Conservation (phyloP, 1,284 basidiomycete species). For the Earliella scabrosa region DNA sequence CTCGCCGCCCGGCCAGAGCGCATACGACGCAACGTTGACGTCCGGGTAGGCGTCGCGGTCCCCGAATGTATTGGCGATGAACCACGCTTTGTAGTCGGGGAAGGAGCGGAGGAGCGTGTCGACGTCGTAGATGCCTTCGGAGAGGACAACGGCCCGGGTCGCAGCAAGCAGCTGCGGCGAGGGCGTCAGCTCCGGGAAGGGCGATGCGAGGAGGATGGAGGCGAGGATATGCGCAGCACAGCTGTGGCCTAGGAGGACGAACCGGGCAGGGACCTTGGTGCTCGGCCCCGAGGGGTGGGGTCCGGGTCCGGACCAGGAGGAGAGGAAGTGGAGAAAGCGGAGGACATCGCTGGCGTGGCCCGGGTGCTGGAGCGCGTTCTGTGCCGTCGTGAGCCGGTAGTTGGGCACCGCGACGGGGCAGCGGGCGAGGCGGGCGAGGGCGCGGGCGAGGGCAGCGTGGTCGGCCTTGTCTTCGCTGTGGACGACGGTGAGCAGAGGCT, state of each 20-base stretch:
- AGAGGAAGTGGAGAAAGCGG: constrained; percentile 59
- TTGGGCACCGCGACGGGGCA: constrained; percentile 72
- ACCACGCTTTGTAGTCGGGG: constrained; percentile 67
- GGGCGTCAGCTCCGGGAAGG: constrained; percentile 45
- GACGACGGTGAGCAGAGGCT: constrained; percentile 1
- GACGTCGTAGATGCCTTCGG: constrained; percentile 79
- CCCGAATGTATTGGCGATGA: constrained; percentile 68
- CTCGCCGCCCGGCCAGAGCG: constrained; percentile 36
- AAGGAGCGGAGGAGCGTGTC: constrained; percentile 63
- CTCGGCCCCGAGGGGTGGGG: constrained; percentile 29
- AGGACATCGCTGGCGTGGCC: constrained; percentile 71
- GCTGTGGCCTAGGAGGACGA: constrained; percentile 77
- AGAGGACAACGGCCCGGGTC: constrained; percentile 59
- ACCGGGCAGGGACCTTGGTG: constrained; percentile 37
- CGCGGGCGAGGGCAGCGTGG: constrained; percentile 55
- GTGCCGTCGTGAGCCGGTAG: constrained; percentile 65
- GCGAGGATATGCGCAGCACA: constrained; percentile 82
- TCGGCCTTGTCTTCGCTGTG: constrained; percentile 73
- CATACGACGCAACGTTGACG: constrained; percentile 51
- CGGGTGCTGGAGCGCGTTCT: constrained; percentile 60
- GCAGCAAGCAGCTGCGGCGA: constrained; percentile 48
- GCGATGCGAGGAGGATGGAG: constrained; percentile 65
- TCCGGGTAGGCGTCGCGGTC: constrained; percentile 47
- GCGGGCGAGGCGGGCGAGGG: constrained; percentile 50
- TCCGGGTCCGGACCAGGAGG: constrained; percentile 40